These are phyloP conservation scores for Thuja plicata DNA, from an alignment of 83 land plant species.

Conservation along the genomic window DNA sequence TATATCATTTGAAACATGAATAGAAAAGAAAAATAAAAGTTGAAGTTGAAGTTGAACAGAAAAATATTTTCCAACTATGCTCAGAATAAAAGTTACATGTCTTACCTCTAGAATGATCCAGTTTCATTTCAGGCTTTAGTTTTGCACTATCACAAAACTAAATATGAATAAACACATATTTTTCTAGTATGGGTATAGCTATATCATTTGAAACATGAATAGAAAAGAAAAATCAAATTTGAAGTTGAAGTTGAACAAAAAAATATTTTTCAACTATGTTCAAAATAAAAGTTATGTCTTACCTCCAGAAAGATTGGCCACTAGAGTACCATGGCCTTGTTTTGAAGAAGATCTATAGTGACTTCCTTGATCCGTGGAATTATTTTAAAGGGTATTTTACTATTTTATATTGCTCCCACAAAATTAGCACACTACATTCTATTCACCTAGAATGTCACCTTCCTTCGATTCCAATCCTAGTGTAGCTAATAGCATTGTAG, in stretches of 20 bases:
- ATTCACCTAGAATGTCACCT: constrained; percentile 35
- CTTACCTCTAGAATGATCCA: neutral
- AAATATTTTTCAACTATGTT: neutral
- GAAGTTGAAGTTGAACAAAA: neutral
- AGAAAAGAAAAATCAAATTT: neutral
- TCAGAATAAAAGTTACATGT: too few species aligned
- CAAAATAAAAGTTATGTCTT: constrained; percentile 21
- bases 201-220: neutral
- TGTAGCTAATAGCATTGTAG: too few species aligned
- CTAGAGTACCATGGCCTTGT: constrained; percentile 68
- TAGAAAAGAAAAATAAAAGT: too few species aligned
- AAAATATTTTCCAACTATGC: too few species aligned
- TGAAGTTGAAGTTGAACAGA: too few species aligned
- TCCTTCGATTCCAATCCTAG: too few species aligned
- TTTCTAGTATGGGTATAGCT: neutral
- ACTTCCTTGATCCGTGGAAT: constrained; percentile 73
- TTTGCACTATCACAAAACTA: neutral
- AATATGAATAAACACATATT: neutral
- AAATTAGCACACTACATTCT: constrained; percentile 90
- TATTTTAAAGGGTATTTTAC: constrained; percentile 44
- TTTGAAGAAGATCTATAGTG: constrained; percentile 74
- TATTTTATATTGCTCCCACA: constrained; percentile 85
- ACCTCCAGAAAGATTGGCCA: constrained; percentile 64
- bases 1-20: too few species aligned
- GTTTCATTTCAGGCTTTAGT: neutral